Evolutionary conservation across 495 filamentous ascomycete species (phyloP).

Genomic region (Letharia columbiana): DNA sequence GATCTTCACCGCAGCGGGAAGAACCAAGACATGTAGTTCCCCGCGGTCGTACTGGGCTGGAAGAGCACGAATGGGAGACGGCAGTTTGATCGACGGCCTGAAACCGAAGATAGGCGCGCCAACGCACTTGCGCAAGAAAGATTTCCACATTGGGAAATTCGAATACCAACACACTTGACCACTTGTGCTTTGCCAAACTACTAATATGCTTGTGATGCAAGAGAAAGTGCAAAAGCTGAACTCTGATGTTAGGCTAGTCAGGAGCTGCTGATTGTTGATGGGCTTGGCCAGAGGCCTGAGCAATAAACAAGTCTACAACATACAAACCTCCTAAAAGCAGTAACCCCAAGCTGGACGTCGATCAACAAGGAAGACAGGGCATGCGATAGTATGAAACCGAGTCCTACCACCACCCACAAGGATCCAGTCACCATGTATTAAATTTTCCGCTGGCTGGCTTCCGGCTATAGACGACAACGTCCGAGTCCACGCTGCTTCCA

Average conservation of each 20-base stretch:
- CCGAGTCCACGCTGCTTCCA: neutral
- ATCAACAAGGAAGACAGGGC: neutral
- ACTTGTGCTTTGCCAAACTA: neutral
- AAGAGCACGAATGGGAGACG: slow-evolving; percentile 1
- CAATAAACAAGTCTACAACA: neutral
- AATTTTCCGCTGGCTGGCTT: neutral
- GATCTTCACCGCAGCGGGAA: slow-evolving; percentile 12
- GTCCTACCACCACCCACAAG: neutral
- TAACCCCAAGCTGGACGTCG: neutral
- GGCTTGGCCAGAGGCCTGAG: neutral
- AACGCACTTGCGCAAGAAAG: slow-evolving; percentile 10
- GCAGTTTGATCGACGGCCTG: slow-evolving; percentile 24
- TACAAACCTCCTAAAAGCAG: neutral
- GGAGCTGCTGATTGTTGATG: neutral
- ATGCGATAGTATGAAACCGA: neutral
- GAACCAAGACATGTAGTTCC: slow-evolving; percentile 8
- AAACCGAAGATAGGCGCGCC: slow-evolving; percentile 25
- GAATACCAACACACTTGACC: neutral
- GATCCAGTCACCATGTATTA: neutral
- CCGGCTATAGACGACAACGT: neutral
- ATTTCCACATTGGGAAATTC: neutral
- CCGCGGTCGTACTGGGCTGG: slow-evolving; percentile 5
- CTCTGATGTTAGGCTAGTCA: neutral
- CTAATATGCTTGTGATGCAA: neutral
- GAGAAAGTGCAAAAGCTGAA: neutral